Evolutionary conservation across 208 protist genomes (phyloP), one percentile per base, ranked within the genome.

Genomic region (Crithidia bombi): DNA sequence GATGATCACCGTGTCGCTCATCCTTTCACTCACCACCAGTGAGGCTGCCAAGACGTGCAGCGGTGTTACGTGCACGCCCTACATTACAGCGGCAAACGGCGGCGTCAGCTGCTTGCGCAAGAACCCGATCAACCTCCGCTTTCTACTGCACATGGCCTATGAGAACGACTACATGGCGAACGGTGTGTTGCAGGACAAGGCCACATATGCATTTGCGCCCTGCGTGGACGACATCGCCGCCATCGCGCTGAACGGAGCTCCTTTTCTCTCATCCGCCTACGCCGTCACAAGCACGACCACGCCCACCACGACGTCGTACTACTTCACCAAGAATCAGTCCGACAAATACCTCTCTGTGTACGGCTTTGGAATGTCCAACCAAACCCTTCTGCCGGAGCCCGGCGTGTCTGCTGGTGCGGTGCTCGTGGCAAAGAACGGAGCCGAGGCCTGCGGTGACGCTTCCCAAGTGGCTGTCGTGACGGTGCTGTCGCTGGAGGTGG

Each of bases 301-400:
- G 36, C 38, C 55, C 3, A 7, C 57, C 26, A 25, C 19, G 12
- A 32, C 59, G 30, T 41, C 36, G 19, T 56, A 68, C 49, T 46
- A 64, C 41, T 55, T 81, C 25, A 78, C 83, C 12, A 28, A 38
- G 23, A 61, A 70, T 46, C 23, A 59, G 14, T 61, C 39, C 6
- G 50, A 68, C 33, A 73, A 78, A 33, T 94, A 92, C 59, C 71
- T 96, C 14, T 91, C 82, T 46, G 83, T 86, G 32, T 94, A 82
- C 66, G 91, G 91, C 38, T 96, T 96, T 69, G 91, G 91, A 14
- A 73, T 75, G 62, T 83, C 80, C 15, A 83, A 91, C 65, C 78
- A 59, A 59, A 76, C 75, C 21, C 5, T 36, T 12, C 62, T 69
- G 63, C 86, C 86, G 1, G 14, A 91, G 44, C 66, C 21, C 9